These are phyloP conservation scores for Myxozyma lipomycoides DNA, from an alignment of 805 yeast species.

Conservation along the genomic window DNA sequence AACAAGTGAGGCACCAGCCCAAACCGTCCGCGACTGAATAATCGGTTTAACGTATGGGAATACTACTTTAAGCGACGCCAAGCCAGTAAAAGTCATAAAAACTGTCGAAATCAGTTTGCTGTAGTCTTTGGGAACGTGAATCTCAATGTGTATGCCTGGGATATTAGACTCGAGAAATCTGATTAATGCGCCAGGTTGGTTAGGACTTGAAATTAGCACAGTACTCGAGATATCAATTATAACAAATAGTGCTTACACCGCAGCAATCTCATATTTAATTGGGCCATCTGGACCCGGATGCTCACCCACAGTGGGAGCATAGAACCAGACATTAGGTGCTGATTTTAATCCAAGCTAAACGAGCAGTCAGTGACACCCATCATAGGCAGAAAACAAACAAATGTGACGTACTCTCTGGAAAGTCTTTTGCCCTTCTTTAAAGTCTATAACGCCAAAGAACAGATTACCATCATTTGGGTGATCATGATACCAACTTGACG, in stretches of 20 bases:
- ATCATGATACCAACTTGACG: constrained; percentile 57
- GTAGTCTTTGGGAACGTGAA: constrained; percentile 38
- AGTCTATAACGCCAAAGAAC: constrained; percentile 73
- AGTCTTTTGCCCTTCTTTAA: constrained; percentile 50
- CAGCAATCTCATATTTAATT: constrained; percentile 20
- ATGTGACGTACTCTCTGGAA: constrained; percentile 52
- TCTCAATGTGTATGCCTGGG: constrained; percentile 24
- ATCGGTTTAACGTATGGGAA: constrained; percentile 21
- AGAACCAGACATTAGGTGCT: constrained; percentile 73
- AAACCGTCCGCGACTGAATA: constrained; percentile 35
- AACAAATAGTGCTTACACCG: constrained; percentile 31
- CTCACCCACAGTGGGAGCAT: constrained; percentile 47
- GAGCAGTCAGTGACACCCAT: too few relatives aligned
- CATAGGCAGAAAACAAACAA: too few relatives aligned
- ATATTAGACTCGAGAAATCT: constrained; percentile 16
- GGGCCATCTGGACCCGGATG: constrained; percentile 36
- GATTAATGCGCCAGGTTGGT: constrained; percentile 12
- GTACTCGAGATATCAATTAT: not conserved
- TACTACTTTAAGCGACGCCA: constrained; percentile 7
- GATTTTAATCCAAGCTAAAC: constrained; percentile 48
- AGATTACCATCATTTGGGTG: constrained; percentile 53
- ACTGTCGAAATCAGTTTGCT: constrained; percentile 21
- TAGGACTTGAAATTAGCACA: constrained; percentile 5
- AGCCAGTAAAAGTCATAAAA: constrained; percentile 5
- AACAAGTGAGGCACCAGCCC: constrained; percentile 69